Evolutionary conservation across 108 stramenopile genomes (phyloP).

Genomic region (Cafeteria roenbergensis): DNA sequence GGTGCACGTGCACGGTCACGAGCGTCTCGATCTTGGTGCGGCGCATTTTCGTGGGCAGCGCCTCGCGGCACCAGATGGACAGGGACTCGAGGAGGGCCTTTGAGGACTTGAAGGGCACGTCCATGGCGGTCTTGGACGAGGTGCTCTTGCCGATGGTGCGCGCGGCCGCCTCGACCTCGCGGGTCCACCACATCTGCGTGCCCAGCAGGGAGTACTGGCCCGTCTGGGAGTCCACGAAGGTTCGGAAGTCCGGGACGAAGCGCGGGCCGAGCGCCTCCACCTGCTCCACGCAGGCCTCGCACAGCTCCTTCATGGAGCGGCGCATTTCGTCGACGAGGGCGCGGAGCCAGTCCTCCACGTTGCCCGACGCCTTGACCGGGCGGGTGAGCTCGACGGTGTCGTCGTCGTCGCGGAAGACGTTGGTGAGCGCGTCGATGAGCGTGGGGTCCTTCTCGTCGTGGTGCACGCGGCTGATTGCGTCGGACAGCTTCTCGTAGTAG

Average conservation of each 20-base stretch:
- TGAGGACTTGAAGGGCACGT: too few relatives aligned
- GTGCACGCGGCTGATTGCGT: conserved; percentile 60
- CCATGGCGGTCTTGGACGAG: conserved; percentile 61
- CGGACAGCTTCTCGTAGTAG: conserved; percentile 66
- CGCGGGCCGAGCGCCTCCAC: conserved; percentile 46
- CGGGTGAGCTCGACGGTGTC: conserved; percentile 54
- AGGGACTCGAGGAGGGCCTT: conserved; percentile 58
- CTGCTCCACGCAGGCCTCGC: conserved; percentile 49
- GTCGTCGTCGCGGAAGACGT: conserved; percentile 52
- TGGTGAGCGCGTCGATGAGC: conserved; percentile 61
- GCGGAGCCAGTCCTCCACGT: conserved; percentile 78
- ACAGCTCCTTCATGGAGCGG: conserved; percentile 60
- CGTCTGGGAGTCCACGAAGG: conserved; percentile 59
- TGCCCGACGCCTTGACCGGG: conserved; percentile 62
- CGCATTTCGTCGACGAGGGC: conserved; percentile 61
- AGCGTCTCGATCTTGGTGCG: conserved; percentile 74
- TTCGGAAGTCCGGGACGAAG: conserved; percentile 46
- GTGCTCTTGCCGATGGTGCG: conserved; percentile 54
- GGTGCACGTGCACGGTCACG: conserved; percentile 78
- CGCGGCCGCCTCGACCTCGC: conserved; percentile 60
- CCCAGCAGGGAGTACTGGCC: conserved; percentile 77
- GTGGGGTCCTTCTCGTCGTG: conserved; percentile 71
- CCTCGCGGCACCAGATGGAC: conserved; percentile 72
- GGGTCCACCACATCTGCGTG: conserved; percentile 67
- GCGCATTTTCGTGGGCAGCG: conserved; percentile 64